These are phyloP conservation scores for Exobasidium rhododendri DNA, from an alignment of 1,284 basidiomycete genomes.

Conservation along the genomic window DNA sequence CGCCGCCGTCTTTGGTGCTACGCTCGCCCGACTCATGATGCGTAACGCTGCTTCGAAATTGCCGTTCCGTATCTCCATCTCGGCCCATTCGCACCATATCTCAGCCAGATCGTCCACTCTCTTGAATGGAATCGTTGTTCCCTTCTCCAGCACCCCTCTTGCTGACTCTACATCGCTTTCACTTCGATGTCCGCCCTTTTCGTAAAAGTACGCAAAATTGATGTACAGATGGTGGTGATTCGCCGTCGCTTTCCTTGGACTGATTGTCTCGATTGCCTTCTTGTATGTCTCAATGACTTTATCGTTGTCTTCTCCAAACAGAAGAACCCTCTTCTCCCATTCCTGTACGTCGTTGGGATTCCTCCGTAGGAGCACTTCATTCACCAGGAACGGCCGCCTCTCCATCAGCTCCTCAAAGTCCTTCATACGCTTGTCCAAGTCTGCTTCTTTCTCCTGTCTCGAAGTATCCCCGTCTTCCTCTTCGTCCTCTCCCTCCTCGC, in stretches of 20 bases:
- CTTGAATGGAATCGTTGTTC: slow-evolving; percentile 84
- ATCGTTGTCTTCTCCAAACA: slow-evolving; percentile 88
- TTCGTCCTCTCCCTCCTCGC: slow-evolving; percentile 42
- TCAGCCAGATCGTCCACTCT: slow-evolving; percentile 97
- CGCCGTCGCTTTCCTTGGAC: slow-evolving; percentile 83
- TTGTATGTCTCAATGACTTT: slow-evolving; percentile 92
- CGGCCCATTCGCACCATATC: slow-evolving; percentile 98
- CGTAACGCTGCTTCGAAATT: slow-evolving; percentile 93
- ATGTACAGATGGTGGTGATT: slow-evolving; percentile 87
- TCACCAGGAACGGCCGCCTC: slow-evolving; percentile 89
- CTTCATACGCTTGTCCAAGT: slow-evolving; percentile 85
- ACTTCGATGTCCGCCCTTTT: slow-evolving; percentile 71
- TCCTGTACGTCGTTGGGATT: slow-evolving; percentile 99
- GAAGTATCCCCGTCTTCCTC: slow-evolving; percentile 22
- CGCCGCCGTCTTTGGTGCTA: slow-evolving; percentile 67
- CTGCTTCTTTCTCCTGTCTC: slow-evolving; percentile 70
- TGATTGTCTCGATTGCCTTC: slow-evolving; percentile 80
- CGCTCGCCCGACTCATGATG: slow-evolving; percentile 89
- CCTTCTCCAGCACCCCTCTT: slow-evolving; percentile 87
- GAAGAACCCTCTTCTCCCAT: slow-evolving; percentile 96
- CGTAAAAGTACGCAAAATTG: slow-evolving; percentile 96
- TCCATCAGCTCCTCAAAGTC: slow-evolving; percentile 94
- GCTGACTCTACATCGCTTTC: slow-evolving; percentile 72
- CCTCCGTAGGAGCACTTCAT: slow-evolving; percentile 86
- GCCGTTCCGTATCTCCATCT: slow-evolving; percentile 93